Conservation (phyloP, 2,329 filamentous ascomycete species). For the Elsinoe australis region DNA sequence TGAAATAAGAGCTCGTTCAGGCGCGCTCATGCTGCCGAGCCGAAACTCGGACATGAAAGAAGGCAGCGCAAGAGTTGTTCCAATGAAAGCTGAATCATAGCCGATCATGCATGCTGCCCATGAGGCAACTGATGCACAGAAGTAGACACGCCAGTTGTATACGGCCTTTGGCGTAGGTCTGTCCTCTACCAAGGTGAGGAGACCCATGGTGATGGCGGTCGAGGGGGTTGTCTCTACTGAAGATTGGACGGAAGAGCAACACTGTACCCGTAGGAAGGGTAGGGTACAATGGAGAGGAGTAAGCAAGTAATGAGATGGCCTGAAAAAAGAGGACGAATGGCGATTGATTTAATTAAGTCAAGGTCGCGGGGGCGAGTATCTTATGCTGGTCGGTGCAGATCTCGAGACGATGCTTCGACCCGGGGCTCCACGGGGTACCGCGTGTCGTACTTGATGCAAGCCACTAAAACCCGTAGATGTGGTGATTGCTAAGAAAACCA, state of each 20-base stretch:
- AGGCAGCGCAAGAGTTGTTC: constrained; percentile 62
- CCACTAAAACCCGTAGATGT: background rate
- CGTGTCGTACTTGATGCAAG: constrained; percentile 14
- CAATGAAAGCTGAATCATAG: constrained; percentile 69
- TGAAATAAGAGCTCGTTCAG: constrained; percentile 52
- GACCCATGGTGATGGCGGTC: constrained; percentile 28
- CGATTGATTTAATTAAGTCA: constrained; percentile 14
- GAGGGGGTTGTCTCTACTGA: background rate
- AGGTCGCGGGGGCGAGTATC: constrained; percentile 13
- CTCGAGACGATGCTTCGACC: constrained; percentile 4
- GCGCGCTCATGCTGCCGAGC: constrained; percentile 45
- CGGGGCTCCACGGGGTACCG: constrained; percentile 14
- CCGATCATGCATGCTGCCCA: constrained; percentile 54
- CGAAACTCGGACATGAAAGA: constrained; percentile 64
- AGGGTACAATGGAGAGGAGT: background rate
- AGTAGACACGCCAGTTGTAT: constrained; percentile 54
- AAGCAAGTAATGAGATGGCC: background rate
- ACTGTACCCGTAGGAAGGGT: background rate
- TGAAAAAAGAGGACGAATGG: constrained; percentile 11
- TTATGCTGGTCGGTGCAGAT: constrained; percentile 8
- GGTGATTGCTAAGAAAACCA: constrained; percentile 2
- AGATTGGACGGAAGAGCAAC: too few species aligned
- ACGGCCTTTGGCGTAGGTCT: constrained; percentile 50
- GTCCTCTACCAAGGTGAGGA: constrained; percentile 33
- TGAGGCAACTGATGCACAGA: constrained; percentile 47